Conservation (phyloP, 73 alveolate genomes). For the Blepharisma stoltei region DNA sequence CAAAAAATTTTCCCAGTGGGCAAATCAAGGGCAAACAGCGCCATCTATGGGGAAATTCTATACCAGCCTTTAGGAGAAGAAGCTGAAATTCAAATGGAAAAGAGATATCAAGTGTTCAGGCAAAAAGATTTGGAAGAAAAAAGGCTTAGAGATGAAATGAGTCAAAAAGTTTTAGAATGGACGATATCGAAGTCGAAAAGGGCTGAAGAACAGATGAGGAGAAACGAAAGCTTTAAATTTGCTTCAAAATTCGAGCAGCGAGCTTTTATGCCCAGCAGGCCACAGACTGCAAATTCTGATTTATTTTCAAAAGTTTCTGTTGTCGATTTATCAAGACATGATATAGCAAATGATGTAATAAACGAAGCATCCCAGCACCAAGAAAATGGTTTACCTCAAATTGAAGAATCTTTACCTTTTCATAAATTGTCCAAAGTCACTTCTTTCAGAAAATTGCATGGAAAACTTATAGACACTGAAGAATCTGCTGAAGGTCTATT, state of each 20-base stretch:
- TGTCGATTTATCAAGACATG: not conserved
- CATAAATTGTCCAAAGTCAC: not conserved
- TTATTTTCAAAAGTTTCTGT: not conserved
- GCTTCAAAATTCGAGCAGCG: constrained; percentile 22
- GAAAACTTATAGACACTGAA: not conserved
- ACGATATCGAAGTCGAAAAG: not conserved
- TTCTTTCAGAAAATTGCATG: constrained; percentile 23
- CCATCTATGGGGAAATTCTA: too few relatives aligned
- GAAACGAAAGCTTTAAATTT: constrained; percentile 7
- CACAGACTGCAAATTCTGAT: not conserved
- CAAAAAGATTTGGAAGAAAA: constrained; percentile 28
- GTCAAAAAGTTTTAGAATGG: constrained; percentile 6
- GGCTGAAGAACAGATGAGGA: constrained; percentile 18
- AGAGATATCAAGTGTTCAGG: not conserved
- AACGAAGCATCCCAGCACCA: too few relatives aligned
- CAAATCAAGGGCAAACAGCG: too few relatives aligned
- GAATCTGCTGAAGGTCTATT: not conserved
- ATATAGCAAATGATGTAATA: not conserved
- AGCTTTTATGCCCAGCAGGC: constrained; percentile 31
- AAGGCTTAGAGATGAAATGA: constrained; percentile 29
- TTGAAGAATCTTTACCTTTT: not conserved
- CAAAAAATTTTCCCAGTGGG: too few relatives aligned
- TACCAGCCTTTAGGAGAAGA: constrained; percentile 23
- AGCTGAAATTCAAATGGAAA: constrained; percentile 1
- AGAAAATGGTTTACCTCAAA: too few relatives aligned